Conservation (phyloP, 495 filamentous ascomycete genomes). For the Aspergillus wentii region DNA sequence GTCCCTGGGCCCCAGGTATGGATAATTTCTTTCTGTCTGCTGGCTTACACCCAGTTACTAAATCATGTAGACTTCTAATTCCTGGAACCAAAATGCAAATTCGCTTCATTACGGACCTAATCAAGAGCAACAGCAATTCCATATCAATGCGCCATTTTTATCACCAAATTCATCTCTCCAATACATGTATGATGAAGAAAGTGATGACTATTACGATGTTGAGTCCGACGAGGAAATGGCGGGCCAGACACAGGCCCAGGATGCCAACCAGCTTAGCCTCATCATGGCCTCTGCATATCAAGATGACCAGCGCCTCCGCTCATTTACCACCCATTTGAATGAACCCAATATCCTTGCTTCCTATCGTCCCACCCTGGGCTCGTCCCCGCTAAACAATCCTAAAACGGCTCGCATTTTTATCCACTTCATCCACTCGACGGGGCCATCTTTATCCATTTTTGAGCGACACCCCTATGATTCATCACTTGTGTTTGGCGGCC, state of each 20-base stretch:
- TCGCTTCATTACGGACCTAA: too few relatives aligned
- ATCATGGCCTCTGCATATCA: constrained; percentile 46
- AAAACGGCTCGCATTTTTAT: constrained; percentile 83
- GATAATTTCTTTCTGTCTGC: too few relatives aligned
- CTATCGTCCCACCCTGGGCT: constrained; percentile 69
- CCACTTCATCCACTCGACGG: constrained; percentile 89
- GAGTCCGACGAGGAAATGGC: constrained; percentile 65
- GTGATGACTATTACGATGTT: constrained; percentile 59
- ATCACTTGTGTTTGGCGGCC: constrained; percentile 60
- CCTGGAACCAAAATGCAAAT: too few relatives aligned
- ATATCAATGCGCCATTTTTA: too few relatives aligned
- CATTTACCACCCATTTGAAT: constrained; percentile 62
- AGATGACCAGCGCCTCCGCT: constrained; percentile 47
- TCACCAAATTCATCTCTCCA: too few relatives aligned
- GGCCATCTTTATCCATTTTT: constrained; percentile 80
- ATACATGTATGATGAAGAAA: constrained; percentile 48
- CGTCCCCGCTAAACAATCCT: constrained; percentile 77
- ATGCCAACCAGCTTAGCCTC: constrained; percentile 41
- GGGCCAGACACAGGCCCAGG: constrained; percentile 49
- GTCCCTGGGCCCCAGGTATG: too few relatives aligned
- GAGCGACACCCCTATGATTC: constrained; percentile 81
- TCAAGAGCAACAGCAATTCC: constrained; percentile 14
- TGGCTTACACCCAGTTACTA: too few relatives aligned
- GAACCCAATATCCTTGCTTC: constrained; percentile 68
- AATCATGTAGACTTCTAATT: too few relatives aligned